A percentile compares a stretch with the other conserved stretches of the same genome.
Evolutionary conservation across 2,329 filamentous ascomycete genomes (phyloP).

Genomic region (Sporothrix brunneoviolacea): DNA sequence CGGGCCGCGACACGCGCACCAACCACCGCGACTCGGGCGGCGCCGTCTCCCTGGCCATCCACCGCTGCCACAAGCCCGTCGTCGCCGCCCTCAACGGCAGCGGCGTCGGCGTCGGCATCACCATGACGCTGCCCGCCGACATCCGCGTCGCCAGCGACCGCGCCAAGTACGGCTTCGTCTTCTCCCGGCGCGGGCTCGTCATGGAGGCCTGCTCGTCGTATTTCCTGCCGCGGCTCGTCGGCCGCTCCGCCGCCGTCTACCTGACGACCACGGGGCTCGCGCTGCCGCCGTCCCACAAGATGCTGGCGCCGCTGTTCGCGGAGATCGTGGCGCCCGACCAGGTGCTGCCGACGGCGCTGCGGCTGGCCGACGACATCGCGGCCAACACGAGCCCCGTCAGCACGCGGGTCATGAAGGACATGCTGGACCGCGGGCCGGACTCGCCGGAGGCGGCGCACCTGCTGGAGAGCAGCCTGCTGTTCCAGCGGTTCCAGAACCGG

Average conservation of each 20-base stretch:
- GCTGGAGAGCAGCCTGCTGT: slow-evolving; percentile 59
- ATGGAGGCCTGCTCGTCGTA: slow-evolving; percentile 68
- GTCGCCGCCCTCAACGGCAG: slow-evolving; percentile 53
- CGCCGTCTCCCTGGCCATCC: slow-evolving; percentile 46
- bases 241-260: slow-evolving; percentile 55
- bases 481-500: slow-evolving; percentile 47
- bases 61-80: slow-evolving; percentile 51
- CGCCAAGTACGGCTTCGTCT: slow-evolving; percentile 69
- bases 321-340: slow-evolving; percentile 54
- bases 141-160: slow-evolving; percentile 46
- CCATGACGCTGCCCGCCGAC: slow-evolving; percentile 51
- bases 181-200: slow-evolving; percentile 60
- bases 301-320: slow-evolving; percentile 57
- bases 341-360: slow-evolving; percentile 57
- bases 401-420: slow-evolving; percentile 60
- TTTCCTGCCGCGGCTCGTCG: slow-evolving; percentile 65
- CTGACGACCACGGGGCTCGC: slow-evolving; percentile 61
- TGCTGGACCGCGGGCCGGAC: slow-evolving; percentile 56
- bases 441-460: slow-evolving; percentile 64
- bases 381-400: slow-evolving; percentile 59
- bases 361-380: slow-evolving; percentile 58
- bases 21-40: slow-evolving; percentile 46
- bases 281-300: slow-evolving; percentile 43
- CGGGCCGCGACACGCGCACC: slow-evolving; percentile 19
- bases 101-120: slow-evolving; percentile 55